Evolutionary conservation across 2,329 filamentous ascomycete genomes (phyloP), one percentile per base, ranked within the genome.

Genomic region (Aspergillus udagawae): DNA sequence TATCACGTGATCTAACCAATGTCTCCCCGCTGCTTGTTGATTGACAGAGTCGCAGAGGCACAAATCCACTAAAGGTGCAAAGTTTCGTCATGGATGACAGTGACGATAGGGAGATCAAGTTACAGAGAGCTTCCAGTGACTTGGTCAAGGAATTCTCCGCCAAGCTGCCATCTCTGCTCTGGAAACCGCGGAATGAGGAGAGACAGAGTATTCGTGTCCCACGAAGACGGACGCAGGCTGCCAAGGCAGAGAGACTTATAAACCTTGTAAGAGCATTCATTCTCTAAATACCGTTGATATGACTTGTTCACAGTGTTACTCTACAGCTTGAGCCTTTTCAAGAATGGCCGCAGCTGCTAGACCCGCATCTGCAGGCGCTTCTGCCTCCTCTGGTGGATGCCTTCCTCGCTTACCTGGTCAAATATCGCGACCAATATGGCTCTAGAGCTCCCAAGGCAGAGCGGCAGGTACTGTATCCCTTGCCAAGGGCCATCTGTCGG

Each of bases 341-440:
- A 80, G 92, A 97, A 79, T 88, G 95, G 63, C 94, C 94, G 20
- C 94, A 99, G 72, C 82, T 97, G 42, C 83, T 99, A 27, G 94
- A 99, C 75, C 85, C 91, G 9, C 84, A 93, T 72, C 81, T 99
- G 45, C 86, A 89, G 52, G 82, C 77, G 61, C 86, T 95, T 73
- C 80, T 97, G 51, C 88, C 90, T 25, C 78, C 84, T 44, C 80
- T 97, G 38, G 86, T 91, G 27, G 82, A 87, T 67, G 88, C 90
- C 20, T 95, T 93, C 67, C 77, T 96, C 21, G 83, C 85, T 54
- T 86, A 85, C 66, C 76, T 92, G 57, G 60, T 65, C 38, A 67
- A 65, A 72, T 75, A 70, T 77, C 72, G 63, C 71, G 71, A 70
- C 42, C 58, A 76, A 68, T 67, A 82, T 73, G 62, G 67, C 56